Evolutionary conservation across 2,329 filamentous ascomycete species (phyloP), one percentile per base, ranked within the genome.

Genomic region (Alternaria solani): DNA sequence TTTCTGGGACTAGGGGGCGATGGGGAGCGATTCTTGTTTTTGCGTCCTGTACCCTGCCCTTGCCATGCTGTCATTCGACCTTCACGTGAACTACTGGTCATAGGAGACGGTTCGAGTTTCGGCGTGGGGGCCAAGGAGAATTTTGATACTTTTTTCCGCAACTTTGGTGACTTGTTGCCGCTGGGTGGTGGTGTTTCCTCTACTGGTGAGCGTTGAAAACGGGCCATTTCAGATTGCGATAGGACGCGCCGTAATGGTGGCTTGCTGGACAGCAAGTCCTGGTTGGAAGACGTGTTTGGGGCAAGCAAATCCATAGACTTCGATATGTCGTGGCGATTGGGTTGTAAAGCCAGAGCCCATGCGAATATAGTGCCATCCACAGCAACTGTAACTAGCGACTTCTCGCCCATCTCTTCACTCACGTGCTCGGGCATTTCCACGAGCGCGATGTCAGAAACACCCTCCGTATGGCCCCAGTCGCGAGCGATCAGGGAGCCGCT

Each of bases 391-490:
- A 84, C 79, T 3, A 85, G 71, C 8, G 72, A 75, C 47, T 73
- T 75, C 53, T 86, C 85, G 26, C 81, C 80, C 16, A 83, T 81
- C 16, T 87, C 85, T 41, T 75, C 73, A 7, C 77, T 62, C 3
- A 73, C 62, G 16, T 64, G 68, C 55, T 91, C 87, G 11, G 61
- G 48, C 11, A 62, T 62, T 41, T 73, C 67, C 18, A 78, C 63
- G 7, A 97, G 80, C 4, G 91, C 86, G 18, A 96, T 88, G 61
- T 94, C 94, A 52, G 92, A 96, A 65, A 99, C 93, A 8, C 94
- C 91, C 74, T 97, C 94, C 0, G 94, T 97, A 69, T 99, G 95
- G 1, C 95, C 95, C 87, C 93, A 97, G 79, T 98, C 95, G 41
- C 93, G 88, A 51, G 93, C 91, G 28, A 98, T 81, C 58, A 99